A percentile compares a stretch with the other conserved stretches of the same genome.
phyloP scores from a whole-genome alignment of 192 early-diverging fungal genomes.

The Coemansia asiatica region DNA sequence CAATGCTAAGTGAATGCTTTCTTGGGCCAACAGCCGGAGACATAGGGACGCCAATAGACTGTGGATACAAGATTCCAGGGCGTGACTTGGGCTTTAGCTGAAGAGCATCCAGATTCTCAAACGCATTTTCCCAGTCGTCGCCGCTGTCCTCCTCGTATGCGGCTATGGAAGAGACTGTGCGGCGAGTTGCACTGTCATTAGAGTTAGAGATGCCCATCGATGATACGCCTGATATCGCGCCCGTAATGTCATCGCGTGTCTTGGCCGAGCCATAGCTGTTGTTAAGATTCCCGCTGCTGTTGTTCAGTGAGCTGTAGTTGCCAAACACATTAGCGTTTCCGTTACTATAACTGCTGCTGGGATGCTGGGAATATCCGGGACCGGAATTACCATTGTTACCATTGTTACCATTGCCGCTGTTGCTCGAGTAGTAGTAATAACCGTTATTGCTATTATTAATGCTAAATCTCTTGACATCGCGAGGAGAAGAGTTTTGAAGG shows the following conservation, averaged over 20 bases:
- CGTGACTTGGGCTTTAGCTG: constrained; percentile 35
- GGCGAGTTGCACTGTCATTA: constrained; percentile 41
- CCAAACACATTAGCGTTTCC: neutral
- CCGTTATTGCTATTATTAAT: constrained; percentile 16
- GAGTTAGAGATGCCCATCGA: constrained; percentile 54
- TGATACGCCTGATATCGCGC: constrained; percentile 46
- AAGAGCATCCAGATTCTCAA: constrained; percentile 51
- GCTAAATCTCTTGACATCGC: constrained; percentile 50
- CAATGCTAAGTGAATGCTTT: constrained; percentile 41
- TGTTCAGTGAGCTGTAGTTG: constrained; percentile 29
- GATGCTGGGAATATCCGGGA: neutral
- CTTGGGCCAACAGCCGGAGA: constrained; percentile 35
- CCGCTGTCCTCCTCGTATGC: constrained; percentile 55
- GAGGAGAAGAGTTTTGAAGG: constrained; percentile 52
- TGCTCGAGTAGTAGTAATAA: constrained; percentile 7
- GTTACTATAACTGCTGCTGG: constrained; percentile 12
- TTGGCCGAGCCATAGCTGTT: constrained; percentile 42
- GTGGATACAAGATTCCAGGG: constrained; percentile 33
- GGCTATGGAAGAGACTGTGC: constrained; percentile 53
- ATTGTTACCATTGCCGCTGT: constrained; percentile 1
- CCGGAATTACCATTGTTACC: constrained; percentile 6
- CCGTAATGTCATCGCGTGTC: constrained; percentile 46
- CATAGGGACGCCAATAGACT: constrained; percentile 36
- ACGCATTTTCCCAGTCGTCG: constrained; percentile 56
- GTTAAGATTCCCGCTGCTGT: constrained; percentile 31